Conservation (phyloP, 768 basidiomycete species). For the Vararia minispora region DNA sequence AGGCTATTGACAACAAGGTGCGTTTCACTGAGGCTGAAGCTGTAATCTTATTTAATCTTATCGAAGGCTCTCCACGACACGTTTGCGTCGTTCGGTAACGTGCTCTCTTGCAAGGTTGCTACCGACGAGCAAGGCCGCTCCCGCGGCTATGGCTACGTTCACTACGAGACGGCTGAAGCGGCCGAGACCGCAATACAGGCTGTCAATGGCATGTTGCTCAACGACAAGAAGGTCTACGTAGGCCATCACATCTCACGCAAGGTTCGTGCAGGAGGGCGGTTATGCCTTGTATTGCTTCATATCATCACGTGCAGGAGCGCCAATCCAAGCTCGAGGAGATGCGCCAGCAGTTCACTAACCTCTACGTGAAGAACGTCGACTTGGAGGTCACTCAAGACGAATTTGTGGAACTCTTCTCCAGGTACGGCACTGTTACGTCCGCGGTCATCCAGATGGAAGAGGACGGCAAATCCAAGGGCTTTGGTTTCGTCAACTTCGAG, state of each 20-base stretch:
- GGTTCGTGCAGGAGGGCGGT: conserved; percentile 29
- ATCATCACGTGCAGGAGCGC: conserved; percentile 51
- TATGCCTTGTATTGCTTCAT: conserved; percentile 1
- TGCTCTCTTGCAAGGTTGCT: conserved; percentile 98
- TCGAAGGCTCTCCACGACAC: conserved; percentile 94
- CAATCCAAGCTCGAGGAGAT: conserved; percentile 98
- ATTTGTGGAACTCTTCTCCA: conserved; percentile 69
- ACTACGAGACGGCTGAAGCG: conserved; percentile 96
- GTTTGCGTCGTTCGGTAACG: conserved; percentile 97
- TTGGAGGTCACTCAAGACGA: conserved; percentile 74
- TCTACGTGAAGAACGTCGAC: conserved; percentile 97
- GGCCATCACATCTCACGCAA: conserved; percentile 97
- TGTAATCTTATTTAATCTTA: background rate
- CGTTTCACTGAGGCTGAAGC: conserved; percentile 3
- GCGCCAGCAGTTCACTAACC: conserved; percentile 94
- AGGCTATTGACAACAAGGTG: conserved; percentile 95
- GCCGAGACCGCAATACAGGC: conserved; percentile 95
- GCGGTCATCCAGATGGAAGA: conserved; percentile 79
- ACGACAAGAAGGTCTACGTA: conserved; percentile 99
- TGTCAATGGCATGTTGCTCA: conserved; percentile 97
- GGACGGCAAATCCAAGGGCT: conserved; percentile 88
- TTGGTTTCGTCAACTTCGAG: conserved; percentile 97
- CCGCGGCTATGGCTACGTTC: conserved; percentile 97
- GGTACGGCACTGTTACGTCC: conserved; percentile 80
- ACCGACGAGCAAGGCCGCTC: conserved; percentile 92